phyloP scores from a whole-genome alignment of 805 yeast species.

The Alloascoidea africana region DNA sequence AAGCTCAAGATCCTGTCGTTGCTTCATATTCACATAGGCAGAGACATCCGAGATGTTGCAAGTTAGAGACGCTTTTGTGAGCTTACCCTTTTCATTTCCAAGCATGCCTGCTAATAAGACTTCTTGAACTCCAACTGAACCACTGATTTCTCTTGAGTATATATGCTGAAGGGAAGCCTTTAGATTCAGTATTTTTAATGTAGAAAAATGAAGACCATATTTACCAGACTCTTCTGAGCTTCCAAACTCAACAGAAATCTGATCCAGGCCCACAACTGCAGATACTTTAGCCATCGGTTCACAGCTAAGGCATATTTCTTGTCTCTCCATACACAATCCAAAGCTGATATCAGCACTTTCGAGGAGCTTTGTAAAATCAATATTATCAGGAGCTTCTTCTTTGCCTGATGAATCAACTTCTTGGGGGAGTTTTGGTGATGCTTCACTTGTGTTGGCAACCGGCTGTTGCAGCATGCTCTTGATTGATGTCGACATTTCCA shows the following conservation, averaged over 20 bases:
- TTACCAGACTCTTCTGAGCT: constrained; percentile 24
- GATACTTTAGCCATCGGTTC: constrained; percentile 90
- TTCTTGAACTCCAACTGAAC: constrained; percentile 36
- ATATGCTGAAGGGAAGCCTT: constrained; percentile 74
- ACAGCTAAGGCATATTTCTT: constrained; percentile 68
- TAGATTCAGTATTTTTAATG: constrained; percentile 36
- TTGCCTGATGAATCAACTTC: not conserved
- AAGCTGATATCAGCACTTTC: constrained; percentile 44
- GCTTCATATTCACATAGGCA: constrained; percentile 63
- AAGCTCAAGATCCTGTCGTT: constrained; percentile 71
- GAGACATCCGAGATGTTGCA: constrained; percentile 38
- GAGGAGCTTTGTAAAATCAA: constrained; percentile 21
- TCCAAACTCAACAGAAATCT: constrained; percentile 42
- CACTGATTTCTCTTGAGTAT: constrained; percentile 82
- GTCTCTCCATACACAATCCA: constrained; percentile 54
- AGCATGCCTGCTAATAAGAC: constrained; percentile 19
- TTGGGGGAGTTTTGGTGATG: not conserved
- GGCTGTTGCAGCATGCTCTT: not conserved
- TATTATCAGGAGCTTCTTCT: not conserved
- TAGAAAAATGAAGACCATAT: constrained; percentile 19
- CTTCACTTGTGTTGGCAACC: not conserved
- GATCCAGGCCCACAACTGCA: constrained; percentile 63
- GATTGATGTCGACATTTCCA: constrained; percentile 31
- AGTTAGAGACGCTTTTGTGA: constrained; percentile 28
- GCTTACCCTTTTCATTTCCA: not conserved